Base-by-base conservation (phyloP, 1,284 basidiomycete genomes). In the Naganishia albida region DNA sequence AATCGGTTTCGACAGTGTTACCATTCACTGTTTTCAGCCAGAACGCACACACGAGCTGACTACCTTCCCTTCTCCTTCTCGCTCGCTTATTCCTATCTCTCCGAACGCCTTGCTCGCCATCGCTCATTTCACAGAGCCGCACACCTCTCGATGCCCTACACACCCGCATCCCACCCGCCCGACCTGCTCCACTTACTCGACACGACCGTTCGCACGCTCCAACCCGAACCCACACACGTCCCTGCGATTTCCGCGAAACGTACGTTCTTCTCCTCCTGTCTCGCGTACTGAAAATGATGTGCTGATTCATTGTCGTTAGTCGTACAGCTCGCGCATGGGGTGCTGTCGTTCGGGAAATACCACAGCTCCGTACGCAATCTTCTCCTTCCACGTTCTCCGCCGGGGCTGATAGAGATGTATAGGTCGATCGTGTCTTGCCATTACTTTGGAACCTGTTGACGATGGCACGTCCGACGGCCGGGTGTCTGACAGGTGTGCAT, bases 331-430 rank as follows among this genome's bases (percentile, higher is more conserved):
- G 46, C 44, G 23, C 49, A 16, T 16, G 28, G 57, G 46, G n/a
- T 60, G 10, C 28, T 60, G 18, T 34, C 26, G 8, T 25, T 50
- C 2, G 57, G 34, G 16, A 60, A 60, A 40, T 10, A 26, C 13
- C 46, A 60, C 30, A 10, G 30, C 7, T 7, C 38, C 20, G 57
- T 60, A 50, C 46, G 57, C 50, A n/a, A n/a, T 23, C 46, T n/a
- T 25, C n/a, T 30, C n/a, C 38, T 15, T 30, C 16, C 44, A 18
- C 30, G 18, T 12, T 48, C 18, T 38, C 12, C 28, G 48, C 48
- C 46, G 46, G 23, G 46, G 10, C 23, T n/a, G 7, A 34, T 38
- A 23, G n/a, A 30, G 3, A 50, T 30, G 12, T n/a, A 40, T n/a
- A 63, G 60, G 28, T 52, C 28, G 26, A 52, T 1, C 52, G n/a